Conservation (phyloP, 176 grass and related monocot genomes). For the Dendrocalamus sinicus region DNA sequence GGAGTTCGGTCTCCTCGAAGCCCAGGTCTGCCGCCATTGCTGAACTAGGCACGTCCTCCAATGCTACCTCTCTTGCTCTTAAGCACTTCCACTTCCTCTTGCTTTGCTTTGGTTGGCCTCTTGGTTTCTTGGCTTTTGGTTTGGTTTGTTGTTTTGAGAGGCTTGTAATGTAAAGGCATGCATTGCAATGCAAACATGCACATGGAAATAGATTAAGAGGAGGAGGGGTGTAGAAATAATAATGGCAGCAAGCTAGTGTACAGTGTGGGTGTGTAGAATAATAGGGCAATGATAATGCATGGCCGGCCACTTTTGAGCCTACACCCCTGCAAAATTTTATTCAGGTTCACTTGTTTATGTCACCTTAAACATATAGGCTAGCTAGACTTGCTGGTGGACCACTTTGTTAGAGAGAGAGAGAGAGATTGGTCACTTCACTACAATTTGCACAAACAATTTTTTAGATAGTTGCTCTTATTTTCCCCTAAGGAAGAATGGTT, state of each 20-base stretch:
- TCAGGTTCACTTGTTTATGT: neutral
- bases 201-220: constrained; percentile 42
- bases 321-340: neutral
- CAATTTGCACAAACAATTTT: neutral
- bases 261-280: constrained; percentile 54
- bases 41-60: neutral
- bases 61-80: neutral
- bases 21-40: constrained; percentile 61
- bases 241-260: constrained; percentile 37
- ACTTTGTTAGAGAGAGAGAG: neutral
- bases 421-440: neutral
- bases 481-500: neutral
- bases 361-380: neutral
- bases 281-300: constrained; percentile 50
- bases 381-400: neutral
- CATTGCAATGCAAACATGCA: neutral
- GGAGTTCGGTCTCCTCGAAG: constrained; percentile 88
- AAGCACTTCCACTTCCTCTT: neutral
- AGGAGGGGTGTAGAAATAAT: constrained; percentile 38
- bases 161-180: constrained; percentile 32
- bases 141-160: neutral
- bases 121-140: neutral
- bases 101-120: neutral
- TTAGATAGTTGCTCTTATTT: neutral
- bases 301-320: neutral